Percentiles rank a stretch among this genome's conserved stretches.
These are phyloP conservation scores for Cerioporus squamosus DNA, from an alignment of 1,284 basidiomycete species.

Conservation along the genomic window DNA sequence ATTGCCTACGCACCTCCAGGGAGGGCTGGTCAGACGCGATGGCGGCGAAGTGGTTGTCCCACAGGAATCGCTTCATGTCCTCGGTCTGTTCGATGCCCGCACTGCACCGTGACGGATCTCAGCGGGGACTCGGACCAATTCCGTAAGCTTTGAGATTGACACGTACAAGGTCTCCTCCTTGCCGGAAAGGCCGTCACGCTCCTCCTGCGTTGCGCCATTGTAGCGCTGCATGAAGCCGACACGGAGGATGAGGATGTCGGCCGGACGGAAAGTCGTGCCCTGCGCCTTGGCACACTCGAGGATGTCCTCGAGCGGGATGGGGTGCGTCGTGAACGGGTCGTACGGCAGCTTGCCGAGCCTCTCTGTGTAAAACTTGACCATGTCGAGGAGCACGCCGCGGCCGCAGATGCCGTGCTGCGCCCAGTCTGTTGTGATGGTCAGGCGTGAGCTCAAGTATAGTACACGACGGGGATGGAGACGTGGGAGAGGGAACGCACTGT, in stretches of 20 bases:
- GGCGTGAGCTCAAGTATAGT: no score
- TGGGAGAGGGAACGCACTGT: slow-evolving; percentile 50
- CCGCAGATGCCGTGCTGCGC: slow-evolving; percentile 77
- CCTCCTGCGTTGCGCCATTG: slow-evolving; percentile 47
- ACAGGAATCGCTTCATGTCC: slow-evolving; percentile 74
- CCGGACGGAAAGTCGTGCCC: slow-evolving; percentile 49
- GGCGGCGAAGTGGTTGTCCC: slow-evolving; percentile 81
- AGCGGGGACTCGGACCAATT: no score
- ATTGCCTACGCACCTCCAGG: slow-evolving; percentile 43
- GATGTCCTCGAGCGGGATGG: slow-evolving; percentile 59
- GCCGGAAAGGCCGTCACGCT: slow-evolving; percentile 48
- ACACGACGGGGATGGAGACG: neutral
- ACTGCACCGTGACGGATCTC: slow-evolving; percentile 34
- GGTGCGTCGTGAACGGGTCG: slow-evolving; percentile 67
- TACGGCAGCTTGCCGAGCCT: slow-evolving; percentile 54
- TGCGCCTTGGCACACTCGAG: slow-evolving; percentile 65
- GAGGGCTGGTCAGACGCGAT: slow-evolving; percentile 76
- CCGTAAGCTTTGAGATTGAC: no score
- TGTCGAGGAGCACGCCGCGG: slow-evolving; percentile 69
- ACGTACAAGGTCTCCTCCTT: slow-evolving; percentile 47
- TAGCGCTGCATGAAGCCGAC: slow-evolving; percentile 71
- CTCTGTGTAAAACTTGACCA: slow-evolving; percentile 57
- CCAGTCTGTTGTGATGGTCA: slow-evolving; percentile 51
- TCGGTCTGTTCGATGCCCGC: slow-evolving; percentile 72
- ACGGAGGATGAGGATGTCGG: slow-evolving; percentile 65